Base-by-base conservation (phyloP, 108 stramenopile genomes). In the Cyclotella cryptica region DNA sequence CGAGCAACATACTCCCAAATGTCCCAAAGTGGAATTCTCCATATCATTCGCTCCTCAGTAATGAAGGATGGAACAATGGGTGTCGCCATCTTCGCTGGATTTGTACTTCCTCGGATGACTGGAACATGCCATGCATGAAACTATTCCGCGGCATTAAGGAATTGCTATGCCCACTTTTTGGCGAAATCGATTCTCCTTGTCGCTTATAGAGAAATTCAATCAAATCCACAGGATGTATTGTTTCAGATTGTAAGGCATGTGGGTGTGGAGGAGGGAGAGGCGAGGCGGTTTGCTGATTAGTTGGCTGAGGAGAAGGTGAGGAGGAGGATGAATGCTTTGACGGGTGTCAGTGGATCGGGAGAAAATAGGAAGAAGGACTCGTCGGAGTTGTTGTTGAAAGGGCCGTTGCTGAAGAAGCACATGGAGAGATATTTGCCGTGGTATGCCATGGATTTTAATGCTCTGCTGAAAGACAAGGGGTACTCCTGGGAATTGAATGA, bases 21-120 rank as follows among this genome's bases (percentile, higher is more conserved):
- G 35, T 44, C 71, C 6, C 81, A 83, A 55, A 63, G n/a, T n/a
- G n/a, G n/a, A n/a, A n/a, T n/a, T n/a, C n/a, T n/a, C n/a, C n/a
- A n/a, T n/a, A n/a, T n/a, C n/a, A n/a, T n/a, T n/a, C n/a, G n/a
- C n/a, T n/a, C n/a, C n/a, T n/a, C n/a, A n/a, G n/a, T n/a, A 69
- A 35, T 64, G 60, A 15, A 76, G 65, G 63, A 41, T 81, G 58
- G 59, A 84, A 46, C 60, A 72, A 43, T 71, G 84, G 46, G 75
- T 75, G 35, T 83, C 83, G 29, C 68, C 73, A 53, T 74, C 70
- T 12, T 69, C 72, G 29, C 53, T 75, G 41, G 87, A 88, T 35
- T 62, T 75, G 2, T 88, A 86, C 43, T 88, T 78, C 58, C 62
- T 86, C 40, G 83, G 80, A 17, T 68, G 85, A 1, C 64, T 88